Conservation (phyloP, 1,284 basidiomycete species). For the Testicularia cyperi region DNA sequence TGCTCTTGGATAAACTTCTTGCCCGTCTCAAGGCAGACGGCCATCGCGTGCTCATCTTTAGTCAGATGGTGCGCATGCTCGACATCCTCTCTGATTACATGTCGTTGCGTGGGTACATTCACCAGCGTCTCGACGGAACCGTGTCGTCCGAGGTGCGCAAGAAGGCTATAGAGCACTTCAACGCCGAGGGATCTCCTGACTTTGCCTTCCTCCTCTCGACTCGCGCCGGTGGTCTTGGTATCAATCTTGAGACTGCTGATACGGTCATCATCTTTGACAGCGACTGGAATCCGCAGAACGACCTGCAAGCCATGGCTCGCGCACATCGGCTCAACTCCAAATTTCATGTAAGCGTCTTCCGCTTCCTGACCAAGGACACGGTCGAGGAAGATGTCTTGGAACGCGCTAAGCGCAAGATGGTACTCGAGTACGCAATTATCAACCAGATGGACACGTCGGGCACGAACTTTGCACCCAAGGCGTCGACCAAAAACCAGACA, state of each 20-base stretch:
- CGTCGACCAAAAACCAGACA: conserved; percentile 58
- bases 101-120: conserved; percentile 79
- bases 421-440: conserved; percentile 98
- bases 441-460: conserved; percentile 99
- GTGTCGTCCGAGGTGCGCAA: conserved; percentile 79
- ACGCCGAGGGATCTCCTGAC: conserved; percentile 73
- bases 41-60: conserved; percentile 66
- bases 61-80: conserved; percentile 98
- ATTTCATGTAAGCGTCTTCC: conserved; percentile 95
- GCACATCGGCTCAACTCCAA: conserved; percentile 67
- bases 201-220: conserved; percentile 59
- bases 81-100: conserved; percentile 99
- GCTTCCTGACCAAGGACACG: conserved; percentile 95
- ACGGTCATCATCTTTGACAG: conserved; percentile 97
- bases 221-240: conserved; percentile 59
- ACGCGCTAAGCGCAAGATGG: conserved; percentile 98
- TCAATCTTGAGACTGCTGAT: conserved; percentile 75
- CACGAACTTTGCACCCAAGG: conserved; percentile 80
- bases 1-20: conserved; percentile 63
- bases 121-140: conserved; percentile 76
- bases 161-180: conserved; percentile 77
- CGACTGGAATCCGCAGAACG: conserved; percentile 92
- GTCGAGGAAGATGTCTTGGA: conserved; percentile 99
- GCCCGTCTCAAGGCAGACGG: conserved; percentile 62
- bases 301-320: conserved; percentile 98